phyloP scores from a whole-genome alignment of 2,329 filamentous ascomycete genomes.

The Colletotrichum endophyticum region DNA sequence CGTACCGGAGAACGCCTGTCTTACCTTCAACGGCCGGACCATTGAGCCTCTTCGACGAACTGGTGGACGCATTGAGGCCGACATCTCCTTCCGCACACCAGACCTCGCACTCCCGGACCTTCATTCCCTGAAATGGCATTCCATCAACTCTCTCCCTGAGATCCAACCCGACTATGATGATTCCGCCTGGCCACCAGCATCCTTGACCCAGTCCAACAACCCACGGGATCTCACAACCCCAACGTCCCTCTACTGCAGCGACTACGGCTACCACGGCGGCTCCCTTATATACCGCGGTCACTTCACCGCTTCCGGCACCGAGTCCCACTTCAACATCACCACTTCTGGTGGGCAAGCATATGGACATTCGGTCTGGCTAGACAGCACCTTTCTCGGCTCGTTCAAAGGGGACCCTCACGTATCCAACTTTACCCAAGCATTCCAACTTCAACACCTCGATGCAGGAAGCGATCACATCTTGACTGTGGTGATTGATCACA shows the following conservation, averaged over 20 bases:
- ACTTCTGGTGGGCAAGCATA: conserved; percentile 70
- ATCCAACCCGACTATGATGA: conserved; percentile 36
- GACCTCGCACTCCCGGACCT: conserved; percentile 11
- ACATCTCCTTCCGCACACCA: conserved; percentile 15
- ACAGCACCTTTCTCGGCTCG: conserved; percentile 49
- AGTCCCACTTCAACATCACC: conserved; percentile 56
- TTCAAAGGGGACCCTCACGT: background rate
- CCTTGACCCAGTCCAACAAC: conserved; percentile 25
- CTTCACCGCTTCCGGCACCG: conserved; percentile 64
- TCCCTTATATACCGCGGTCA: conserved; percentile 69
- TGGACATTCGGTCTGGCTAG: conserved; percentile 68
- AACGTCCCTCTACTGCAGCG: conserved; percentile 65
- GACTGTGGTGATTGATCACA: conserved; percentile 72
- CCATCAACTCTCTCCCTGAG: conserved; percentile 26
- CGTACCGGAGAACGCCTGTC: background rate
- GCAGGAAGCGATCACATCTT: conserved; percentile 61
- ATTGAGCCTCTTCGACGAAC: conserved; percentile 13
- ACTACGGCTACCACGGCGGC: conserved; percentile 74
- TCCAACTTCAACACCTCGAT: conserved; percentile 41
- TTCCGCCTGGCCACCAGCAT: conserved; percentile 46
- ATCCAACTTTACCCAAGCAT: conserved; percentile 36
- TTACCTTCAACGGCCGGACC: conserved; percentile 23
- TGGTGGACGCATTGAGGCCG: conserved; percentile 17
- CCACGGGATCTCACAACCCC: conserved; percentile 55
- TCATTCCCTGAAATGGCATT: conserved; percentile 10